Percentiles rank a stretch among this genome's conserved stretches.
These are phyloP conservation scores for Fagus sylvatica DNA, from an alignment of 306 rosid genomes.

Conservation along the genomic window DNA sequence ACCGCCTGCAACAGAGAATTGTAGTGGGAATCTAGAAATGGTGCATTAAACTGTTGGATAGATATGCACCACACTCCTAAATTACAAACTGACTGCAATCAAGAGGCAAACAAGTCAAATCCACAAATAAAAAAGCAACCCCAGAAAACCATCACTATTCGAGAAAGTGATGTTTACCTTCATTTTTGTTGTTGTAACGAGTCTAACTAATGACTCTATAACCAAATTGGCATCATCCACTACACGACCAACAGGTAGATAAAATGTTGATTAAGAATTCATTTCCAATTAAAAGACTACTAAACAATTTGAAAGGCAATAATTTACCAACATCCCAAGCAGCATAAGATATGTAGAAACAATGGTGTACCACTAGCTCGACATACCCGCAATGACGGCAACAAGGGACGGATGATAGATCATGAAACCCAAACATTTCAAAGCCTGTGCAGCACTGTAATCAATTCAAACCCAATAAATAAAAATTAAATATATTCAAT, in stretches of 20 bases:
- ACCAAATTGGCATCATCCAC: slow-evolving; percentile 59
- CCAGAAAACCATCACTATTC: background rate
- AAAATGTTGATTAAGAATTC: background rate
- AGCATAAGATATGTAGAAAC: background rate
- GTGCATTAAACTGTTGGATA: slow-evolving; percentile 58
- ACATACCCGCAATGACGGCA: slow-evolving; percentile 51
- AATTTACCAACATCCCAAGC: background rate
- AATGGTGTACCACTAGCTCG: background rate
- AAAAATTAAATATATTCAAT: background rate
- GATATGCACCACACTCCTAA: slow-evolving; percentile 89
- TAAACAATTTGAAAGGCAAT: background rate
- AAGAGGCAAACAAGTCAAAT: slow-evolving; percentile 18
- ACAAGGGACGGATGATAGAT: slow-evolving; percentile 63
- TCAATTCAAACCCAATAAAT: slow-evolving; percentile 8
- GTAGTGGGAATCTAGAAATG: slow-evolving; percentile 47
- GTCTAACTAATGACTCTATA: slow-evolving; percentile 51
- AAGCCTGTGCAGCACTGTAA: slow-evolving; percentile 64
- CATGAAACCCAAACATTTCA: slow-evolving; percentile 88
- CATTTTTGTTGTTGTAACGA: slow-evolving; percentile 61
- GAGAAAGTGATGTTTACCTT: slow-evolving; percentile 43
- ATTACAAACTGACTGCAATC: slow-evolving; percentile 76
- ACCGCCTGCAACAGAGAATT: slow-evolving; percentile 55
- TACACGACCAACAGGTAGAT: slow-evolving; percentile 29
- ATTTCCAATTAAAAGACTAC: background rate
- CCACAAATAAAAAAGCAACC: slow-evolving; percentile 4